These are phyloP conservation scores for Diaporthe caulivora DNA, from an alignment of 2,329 filamentous ascomycete genomes.

Conservation along the genomic window DNA sequence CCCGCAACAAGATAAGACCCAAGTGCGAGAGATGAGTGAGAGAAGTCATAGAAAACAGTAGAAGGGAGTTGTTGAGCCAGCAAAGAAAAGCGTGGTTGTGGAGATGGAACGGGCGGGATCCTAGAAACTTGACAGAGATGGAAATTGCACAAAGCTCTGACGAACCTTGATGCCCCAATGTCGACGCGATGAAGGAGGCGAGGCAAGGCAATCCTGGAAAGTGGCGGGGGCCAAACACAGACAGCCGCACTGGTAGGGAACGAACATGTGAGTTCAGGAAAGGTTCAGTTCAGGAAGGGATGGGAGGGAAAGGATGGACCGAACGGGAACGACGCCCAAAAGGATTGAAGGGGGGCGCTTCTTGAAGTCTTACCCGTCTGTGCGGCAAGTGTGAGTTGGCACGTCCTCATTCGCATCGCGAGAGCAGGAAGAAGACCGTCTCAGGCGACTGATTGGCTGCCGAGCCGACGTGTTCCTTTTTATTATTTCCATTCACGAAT, in stretches of 20 bases:
- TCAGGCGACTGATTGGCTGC: conserved; percentile 33
- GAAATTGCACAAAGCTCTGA: conserved; percentile 27
- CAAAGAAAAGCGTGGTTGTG: conserved; percentile 30
- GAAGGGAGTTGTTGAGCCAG: neutral
- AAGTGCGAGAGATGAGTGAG: neutral
- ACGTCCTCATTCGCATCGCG: conserved; percentile 34
- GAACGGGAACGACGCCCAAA: conserved; percentile 3
- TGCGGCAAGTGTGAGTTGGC: conserved; percentile 33
- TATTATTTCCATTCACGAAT: neutral
- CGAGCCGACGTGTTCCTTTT: conserved; percentile 31
- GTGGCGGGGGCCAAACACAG: neutral
- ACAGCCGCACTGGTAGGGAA: neutral
- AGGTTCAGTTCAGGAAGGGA: neutral
- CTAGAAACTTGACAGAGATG: conserved; percentile 27
- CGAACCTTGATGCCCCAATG: conserved; percentile 17
- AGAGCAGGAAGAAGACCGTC: conserved; percentile 33
- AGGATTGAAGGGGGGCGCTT: conserved; percentile 23
- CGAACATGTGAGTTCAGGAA: neutral
- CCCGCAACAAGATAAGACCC: neutral
- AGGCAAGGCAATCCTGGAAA: neutral
- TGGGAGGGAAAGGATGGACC: neutral
- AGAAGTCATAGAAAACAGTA: conserved; percentile 1
- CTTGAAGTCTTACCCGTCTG: conserved; percentile 36
- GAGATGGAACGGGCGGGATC: conserved; percentile 15
- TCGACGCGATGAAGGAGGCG: neutral